Base-by-base conservation (phyloP, 108 stramenopile genomes). In the Skeletonema grethae region DNA sequence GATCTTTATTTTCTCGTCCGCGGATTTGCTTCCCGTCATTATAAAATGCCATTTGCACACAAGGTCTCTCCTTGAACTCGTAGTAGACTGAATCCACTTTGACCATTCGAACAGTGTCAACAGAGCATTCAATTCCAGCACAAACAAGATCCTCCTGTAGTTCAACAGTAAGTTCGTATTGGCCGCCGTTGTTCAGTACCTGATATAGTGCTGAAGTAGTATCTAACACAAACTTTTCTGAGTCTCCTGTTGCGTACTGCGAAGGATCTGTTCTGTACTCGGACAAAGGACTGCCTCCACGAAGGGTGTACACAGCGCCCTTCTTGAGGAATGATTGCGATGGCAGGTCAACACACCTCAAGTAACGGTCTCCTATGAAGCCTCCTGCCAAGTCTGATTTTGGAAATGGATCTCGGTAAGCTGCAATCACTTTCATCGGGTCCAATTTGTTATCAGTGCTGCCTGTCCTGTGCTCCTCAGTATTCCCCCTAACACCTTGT, bases 321-420 rank as follows among this genome's bases (percentile, higher is more conserved):
- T 50, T 61, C 32, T 73, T 73, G 32, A 94, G 74, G 36, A 91
- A 94, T 13, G 85, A 56, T 35, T 75, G 35, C 5, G 12, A 13
- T 7, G 87, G 87, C 0, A 90, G 50, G 65, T 92, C 88, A 8
- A 48, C 63, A 62, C 91, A 92, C 7, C 88, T 73, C n/a, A 80
- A 77, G 73, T 85, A 85, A 11, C 79, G 61, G 67, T 93, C 92
- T 9, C 90, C 92, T 11, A 93, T 65, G 61, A 86, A 93, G 15
- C 75, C 61, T 6, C 71, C 68, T 50, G 75, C 24, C 5, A 92
- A 57, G 24, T 76, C 75, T n/a, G 65, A 43, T 59, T 93, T 93
- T 36, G 92, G 92, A 65, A 90, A 89, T 10, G 60, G 62, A 77
- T 93, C 92, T 20, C 88, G 65, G 31, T 61, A 80, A 2, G 67